These are phyloP conservation scores for Penicillium italicum DNA, from an alignment of 2,329 filamentous ascomycete genomes.

Conservation along the genomic window DNA sequence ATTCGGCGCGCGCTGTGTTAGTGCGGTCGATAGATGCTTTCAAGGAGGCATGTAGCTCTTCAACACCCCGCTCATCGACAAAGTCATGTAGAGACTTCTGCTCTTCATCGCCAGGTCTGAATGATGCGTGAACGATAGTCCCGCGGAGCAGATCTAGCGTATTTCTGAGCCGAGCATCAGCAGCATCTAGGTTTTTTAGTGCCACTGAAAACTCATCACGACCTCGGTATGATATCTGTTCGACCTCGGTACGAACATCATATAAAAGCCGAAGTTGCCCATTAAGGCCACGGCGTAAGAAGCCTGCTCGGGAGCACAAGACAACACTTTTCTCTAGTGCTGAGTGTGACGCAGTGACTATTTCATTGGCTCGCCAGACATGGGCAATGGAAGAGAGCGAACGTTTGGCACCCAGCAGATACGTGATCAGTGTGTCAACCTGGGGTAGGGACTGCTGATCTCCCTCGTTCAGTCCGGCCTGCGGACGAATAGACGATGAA, in stretches of 20 bases:
- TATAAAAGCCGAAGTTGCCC: conserved; percentile 46
- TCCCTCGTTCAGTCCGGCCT: conserved; percentile 7
- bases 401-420: conserved; percentile 82
- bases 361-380: conserved; percentile 81
- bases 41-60: conserved; percentile 54
- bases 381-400: conserved; percentile 79
- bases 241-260: conserved; percentile 43
- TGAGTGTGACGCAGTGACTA: conserved; percentile 70
- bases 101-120: conserved; percentile 49
- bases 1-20: conserved; percentile 57
- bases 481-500: conserved; percentile 20
- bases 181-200: conserved; percentile 56
- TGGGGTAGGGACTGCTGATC: conserved; percentile 28
- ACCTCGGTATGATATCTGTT: conserved; percentile 42
- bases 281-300: conserved; percentile 60
- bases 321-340: conserved; percentile 76
- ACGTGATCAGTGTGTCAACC: conserved; percentile 75
- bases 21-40: conserved; percentile 60
- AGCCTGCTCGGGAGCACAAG: conserved; percentile 65
- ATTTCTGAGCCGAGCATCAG: conserved; percentile 54
- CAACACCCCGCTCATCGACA: conserved; percentile 61
- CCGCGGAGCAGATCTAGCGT: conserved; percentile 55
- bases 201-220: conserved; percentile 47
- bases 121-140: conserved; percentile 56
- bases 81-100: conserved; percentile 62